Base-by-base conservation (phyloP, 768 basidiomycete genomes). In the Agrocybe chaxingu region DNA sequence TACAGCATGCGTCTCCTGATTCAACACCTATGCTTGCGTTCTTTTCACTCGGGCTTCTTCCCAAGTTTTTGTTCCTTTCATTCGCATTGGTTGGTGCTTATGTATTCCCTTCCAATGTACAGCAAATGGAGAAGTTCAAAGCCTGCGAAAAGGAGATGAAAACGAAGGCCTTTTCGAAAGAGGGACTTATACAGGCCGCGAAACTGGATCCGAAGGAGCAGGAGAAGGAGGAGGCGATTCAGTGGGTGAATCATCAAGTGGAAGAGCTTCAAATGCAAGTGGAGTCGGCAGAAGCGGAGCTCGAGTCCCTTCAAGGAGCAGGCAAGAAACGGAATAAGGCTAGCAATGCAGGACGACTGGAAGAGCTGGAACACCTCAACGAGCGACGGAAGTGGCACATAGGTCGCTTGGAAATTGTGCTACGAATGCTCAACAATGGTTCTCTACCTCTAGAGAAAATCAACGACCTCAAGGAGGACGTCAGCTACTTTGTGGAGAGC, bases 91-190 rank as follows among this genome's bases (percentile, higher is more conserved):
- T 64, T 32, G 53, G 55, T 48, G 50, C 58, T 62, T 46, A 62
- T 51, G 3, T 46, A 52, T 45, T 34, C 52, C 52, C 8, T 41
- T 52, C 50, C 47, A 51, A 50, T 65, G 51, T 53, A 50, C 69
- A 98, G 97, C 97, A 98, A 98, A 99, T 99, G 97, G 97, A 99
- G 76, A 95, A 93, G 66, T 99, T 99, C 83, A 99, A 99, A 64
- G 96, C 96, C 18, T 94, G 95, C 72, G 97, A 99, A 75, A 99
- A 98, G 76, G 97, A 99, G 73, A 98, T 98, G 96, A 99, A 99
- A 80, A 98, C 97, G 51, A 99, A 99, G 69, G 97, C 97, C 0
- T 99, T 98, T 71, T 98, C 95, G 13, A 99, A 98, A 65, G 97
- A 98, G 70, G 97, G 97, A 37, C 78, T 99, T 37, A 97, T 88